Percentiles rank a stretch among this genome's conserved stretches.
These are phyloP conservation scores for Pseudisothecium myosuroides DNA, from an alignment of 225 moss, liverwort and hornwort species.

Conservation along the genomic window DNA sequence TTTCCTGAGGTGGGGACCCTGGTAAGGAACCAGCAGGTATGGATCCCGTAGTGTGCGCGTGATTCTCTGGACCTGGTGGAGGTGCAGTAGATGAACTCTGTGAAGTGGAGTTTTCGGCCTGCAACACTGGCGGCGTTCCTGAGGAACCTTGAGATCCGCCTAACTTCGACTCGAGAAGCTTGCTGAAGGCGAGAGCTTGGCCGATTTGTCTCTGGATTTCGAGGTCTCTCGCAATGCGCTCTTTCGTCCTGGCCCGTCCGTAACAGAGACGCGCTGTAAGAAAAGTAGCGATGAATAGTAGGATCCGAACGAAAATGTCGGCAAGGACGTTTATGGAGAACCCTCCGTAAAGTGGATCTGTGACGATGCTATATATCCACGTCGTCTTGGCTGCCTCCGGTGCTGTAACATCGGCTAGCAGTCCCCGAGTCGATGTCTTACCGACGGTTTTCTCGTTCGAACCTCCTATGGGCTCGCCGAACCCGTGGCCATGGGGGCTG, in stretches of 20 bases:
- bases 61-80: not conserved
- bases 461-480: not conserved
- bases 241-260: not conserved
- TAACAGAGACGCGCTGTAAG: not conserved
- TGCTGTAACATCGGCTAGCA: not conserved
- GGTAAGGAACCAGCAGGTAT: not conserved
- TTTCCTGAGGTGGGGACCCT: not conserved
- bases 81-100: not conserved
- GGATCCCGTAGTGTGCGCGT: not conserved
- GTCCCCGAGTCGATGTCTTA: not conserved
- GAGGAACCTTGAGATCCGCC: not conserved
- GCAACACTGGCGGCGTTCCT: not conserved
- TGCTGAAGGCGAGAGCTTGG: rapidly evolving
- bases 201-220: rapidly evolving
- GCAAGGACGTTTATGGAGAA: not conserved
- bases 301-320: not conserved
- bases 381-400: not conserved
- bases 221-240: not conserved
- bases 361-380: not conserved
- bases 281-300: not conserved
- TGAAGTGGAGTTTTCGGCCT: not conserved
- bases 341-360: not conserved
- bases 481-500: not conserved
- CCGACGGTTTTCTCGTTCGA: not conserved
- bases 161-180: not conserved